Base-by-base conservation (phyloP, 2,329 filamentous ascomycete species). In the Pyrenophora seminiperda region DNA sequence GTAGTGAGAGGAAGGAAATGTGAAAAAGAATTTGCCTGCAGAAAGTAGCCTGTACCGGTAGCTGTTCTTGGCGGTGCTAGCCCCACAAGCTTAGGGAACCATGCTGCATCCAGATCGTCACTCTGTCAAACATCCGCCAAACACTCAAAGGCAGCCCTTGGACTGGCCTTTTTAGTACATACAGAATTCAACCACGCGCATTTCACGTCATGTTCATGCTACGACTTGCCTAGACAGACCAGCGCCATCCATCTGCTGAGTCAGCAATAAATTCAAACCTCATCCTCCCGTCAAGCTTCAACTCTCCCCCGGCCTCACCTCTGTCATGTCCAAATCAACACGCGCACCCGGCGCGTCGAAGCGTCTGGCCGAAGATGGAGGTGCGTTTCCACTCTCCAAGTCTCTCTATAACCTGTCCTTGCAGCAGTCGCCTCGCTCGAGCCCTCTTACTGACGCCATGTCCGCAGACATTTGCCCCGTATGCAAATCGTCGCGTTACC, bases 401-500 rank as follows among this genome's bases (percentile, higher is more conserved):
- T 64, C 65, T 41, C 65, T 73, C 15, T 53, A 58, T 44, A 58
- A 53, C 40, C 57, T 73, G 41, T 68, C 68, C 34, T 48, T 73
- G 31, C 61, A 65, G 41, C 62, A 59, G 13, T 42, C 48, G 27
- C 51, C 53, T 19, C 47, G 32, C 34, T 47, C 60, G 18, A 43
- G 46, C 27, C 30, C 47, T 27, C 46, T 55, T 52, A 58, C 67
- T 68, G 62, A 70, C 59, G 54, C 59, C 52, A 54, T 60, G 24
- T 10, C 24, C 51, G 56, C 66, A 78, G 91, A 97, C 75, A 89
- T 92, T 70, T 99, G 94, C 77, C 94, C 93, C 50, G 90, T 97
- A 62, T 99, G 94, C 88, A 97, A 97, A 77, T 95, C 91, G 52
- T 90, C 90, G 53, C 90, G 91, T 59, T 97, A 97, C 79, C 88